Evolutionary conservation across 306 rosid genomes (phyloP), one percentile per base, ranked within the genome.

Genomic region (Dalbergia cochinchinensis): DNA sequence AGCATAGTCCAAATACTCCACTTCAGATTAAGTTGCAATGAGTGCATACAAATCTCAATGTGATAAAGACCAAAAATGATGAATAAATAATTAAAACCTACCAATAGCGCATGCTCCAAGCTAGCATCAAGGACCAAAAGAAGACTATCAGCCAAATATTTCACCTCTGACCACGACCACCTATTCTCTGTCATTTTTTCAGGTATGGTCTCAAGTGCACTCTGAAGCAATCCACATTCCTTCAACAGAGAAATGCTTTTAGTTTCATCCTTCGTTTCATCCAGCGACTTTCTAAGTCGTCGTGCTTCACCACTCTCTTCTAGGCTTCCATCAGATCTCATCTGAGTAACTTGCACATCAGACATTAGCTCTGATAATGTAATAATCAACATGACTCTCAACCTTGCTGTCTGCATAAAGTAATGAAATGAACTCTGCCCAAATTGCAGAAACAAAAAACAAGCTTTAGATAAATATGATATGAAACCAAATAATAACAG

Each of bases 291-390:
- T 74, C 98, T 87, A 51, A 95, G 92, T 68, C 98, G 85, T 47
- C 94, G 91, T 55, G 98, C 98, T 80, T 95, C 98, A 74, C 99
- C 99, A 90, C 98, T 95, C 88, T 95, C 99, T 83, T 92, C 99
- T 67, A 91, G 87, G 69, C 90, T 87, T 84, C 98, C 99, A 85
- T 92, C 97, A 73, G 98, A 62, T 89, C 88, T 92, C 99, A 95
- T 91, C 87, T 92, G 99, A 86, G 98, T 95, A 82, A 95, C 99
- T 95, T 95, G 99, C 80, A 95, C 96, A 59, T 95, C 99, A 73
- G 99, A 95, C 99, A 92, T 92, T 82, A 95, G 86, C 89, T 95
- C 99, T 16, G 99, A 95, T 69, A 95, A 82, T 44, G 99, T 92
- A 84, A 95, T 95, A 72, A 95, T 92, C 83, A 95, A 86, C 97